A percentile compares a stretch with the other conserved stretches of the same genome.
Evolutionary conservation across 1,284 basidiomycete species (phyloP).

Genomic region (Trametes pubescens): DNA sequence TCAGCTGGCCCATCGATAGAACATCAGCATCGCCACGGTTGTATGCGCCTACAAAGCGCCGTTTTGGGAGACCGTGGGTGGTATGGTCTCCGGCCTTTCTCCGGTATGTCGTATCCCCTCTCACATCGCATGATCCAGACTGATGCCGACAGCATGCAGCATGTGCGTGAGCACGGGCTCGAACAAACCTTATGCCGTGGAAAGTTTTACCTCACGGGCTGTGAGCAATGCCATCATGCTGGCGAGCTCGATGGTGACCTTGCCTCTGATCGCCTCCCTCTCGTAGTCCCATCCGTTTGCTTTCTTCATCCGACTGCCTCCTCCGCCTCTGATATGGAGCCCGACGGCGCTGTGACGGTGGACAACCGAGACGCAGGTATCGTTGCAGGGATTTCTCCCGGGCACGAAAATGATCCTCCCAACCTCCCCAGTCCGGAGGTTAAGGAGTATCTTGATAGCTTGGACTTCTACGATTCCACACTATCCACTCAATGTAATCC

Average conservation of each 20-base stretch:
- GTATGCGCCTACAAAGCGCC: not conserved
- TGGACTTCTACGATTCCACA: not conserved
- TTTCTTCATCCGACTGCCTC: not conserved
- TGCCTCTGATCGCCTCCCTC: not conserved
- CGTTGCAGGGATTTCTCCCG: not conserved
- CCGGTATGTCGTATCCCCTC: not conserved
- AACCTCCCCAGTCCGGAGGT: too few relatives aligned
- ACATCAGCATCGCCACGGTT: not conserved
- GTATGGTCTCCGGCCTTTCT: not conserved
- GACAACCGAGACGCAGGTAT: not conserved
- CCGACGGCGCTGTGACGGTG: not conserved
- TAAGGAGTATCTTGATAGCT: not conserved
- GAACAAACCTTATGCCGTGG: not conserved
- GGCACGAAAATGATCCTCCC: too few relatives aligned
- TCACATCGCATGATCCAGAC: not conserved
- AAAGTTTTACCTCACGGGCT: not conserved
- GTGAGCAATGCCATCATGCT: not conserved
- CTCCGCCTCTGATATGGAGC: not conserved
- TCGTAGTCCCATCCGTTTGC: not conserved
- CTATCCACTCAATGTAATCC: not conserved
- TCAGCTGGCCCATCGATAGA: not conserved
- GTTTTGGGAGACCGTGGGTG: not conserved
- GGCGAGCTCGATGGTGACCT: not conserved
- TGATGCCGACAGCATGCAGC: not conserved
- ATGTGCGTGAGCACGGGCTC: not conserved